Conservation (phyloP, 1,284 basidiomycete genomes). For the Anthracocystis setariae region DNA sequence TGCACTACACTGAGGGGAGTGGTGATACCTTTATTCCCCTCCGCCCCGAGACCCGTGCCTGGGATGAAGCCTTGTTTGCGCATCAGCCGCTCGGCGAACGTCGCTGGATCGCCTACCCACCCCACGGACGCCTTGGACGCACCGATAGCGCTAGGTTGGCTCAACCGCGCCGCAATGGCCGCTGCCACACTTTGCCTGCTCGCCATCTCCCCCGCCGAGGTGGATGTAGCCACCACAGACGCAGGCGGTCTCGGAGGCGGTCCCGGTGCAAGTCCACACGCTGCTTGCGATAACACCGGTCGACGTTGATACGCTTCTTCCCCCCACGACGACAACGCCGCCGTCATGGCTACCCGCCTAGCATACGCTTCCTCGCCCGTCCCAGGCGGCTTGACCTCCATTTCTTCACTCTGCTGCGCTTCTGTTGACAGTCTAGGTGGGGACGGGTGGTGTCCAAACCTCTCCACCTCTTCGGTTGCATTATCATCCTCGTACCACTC, state of each 20-base stretch:
- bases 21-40: slow-evolving; percentile 54
- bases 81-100: slow-evolving; percentile 60
- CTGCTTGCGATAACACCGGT: slow-evolving; percentile 26
- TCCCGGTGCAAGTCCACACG: slow-evolving; percentile 25
- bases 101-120: neutral
- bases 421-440: neutral
- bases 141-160: slow-evolving; percentile 16
- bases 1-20: slow-evolving; percentile 32
- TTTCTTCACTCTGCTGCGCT: neutral
- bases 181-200: slow-evolving; percentile 45
- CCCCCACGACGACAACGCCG: slow-evolving; percentile 31
- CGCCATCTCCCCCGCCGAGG: slow-evolving; percentile 15
- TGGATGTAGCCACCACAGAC: slow-evolving; percentile 20
- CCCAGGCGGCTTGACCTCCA: neutral
- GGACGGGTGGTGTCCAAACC: neutral
- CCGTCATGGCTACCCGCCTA: too few relatives aligned
- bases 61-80: slow-evolving; percentile 51
- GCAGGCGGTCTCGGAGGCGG: slow-evolving; percentile 22
- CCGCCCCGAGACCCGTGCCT: slow-evolving; percentile 60
- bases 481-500: slow-evolving; percentile 23
- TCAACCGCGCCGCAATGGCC: slow-evolving; percentile 57
- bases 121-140: neutral
- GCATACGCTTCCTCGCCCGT: slow-evolving; percentile 47
- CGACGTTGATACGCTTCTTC: slow-evolving; percentile 41
- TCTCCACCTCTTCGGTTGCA: slow-evolving; percentile 6